phyloP scores from a whole-genome alignment of 2,329 filamentous ascomycete genomes.

The Monilinia fructicola region DNA sequence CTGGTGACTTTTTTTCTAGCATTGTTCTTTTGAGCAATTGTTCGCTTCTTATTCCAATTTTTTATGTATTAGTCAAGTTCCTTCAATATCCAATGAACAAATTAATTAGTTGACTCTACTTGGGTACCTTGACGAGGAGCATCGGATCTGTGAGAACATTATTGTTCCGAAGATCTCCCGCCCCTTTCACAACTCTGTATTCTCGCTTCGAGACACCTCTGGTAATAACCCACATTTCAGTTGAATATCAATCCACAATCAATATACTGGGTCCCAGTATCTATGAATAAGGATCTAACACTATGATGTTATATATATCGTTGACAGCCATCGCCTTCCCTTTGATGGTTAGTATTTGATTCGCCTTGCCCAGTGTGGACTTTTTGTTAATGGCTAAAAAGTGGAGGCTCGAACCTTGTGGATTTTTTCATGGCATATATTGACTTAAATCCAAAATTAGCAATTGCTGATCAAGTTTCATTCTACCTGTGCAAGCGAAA shows the following conservation, averaged over 20 bases:
- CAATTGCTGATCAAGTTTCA: not conserved
- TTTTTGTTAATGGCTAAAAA: not conserved
- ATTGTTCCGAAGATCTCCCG: slow-evolving; percentile 3
- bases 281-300: not conserved
- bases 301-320: not conserved
- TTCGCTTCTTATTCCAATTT: not conserved
- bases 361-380: not conserved
- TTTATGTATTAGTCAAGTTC: no score
- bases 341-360: not conserved
- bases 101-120: not conserved
- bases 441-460: not conserved
- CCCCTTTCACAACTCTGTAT: not conserved
- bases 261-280: not conserved
- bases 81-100: not conserved
- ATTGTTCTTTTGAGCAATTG: no score
- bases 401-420: not conserved
- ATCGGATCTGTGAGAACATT: not conserved
- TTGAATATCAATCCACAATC: not conserved
- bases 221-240: not conserved
- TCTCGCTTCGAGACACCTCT: slow-evolving; percentile 1
- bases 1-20: no score
- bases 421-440: not conserved
- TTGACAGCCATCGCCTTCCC: not conserved
- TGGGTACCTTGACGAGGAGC: not conserved
- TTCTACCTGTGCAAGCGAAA: no score